Evolutionary conservation across 768 basidiomycete genomes (phyloP), one percentile per base, ranked within the genome.

Genomic region (Wakefieldia striispora): DNA sequence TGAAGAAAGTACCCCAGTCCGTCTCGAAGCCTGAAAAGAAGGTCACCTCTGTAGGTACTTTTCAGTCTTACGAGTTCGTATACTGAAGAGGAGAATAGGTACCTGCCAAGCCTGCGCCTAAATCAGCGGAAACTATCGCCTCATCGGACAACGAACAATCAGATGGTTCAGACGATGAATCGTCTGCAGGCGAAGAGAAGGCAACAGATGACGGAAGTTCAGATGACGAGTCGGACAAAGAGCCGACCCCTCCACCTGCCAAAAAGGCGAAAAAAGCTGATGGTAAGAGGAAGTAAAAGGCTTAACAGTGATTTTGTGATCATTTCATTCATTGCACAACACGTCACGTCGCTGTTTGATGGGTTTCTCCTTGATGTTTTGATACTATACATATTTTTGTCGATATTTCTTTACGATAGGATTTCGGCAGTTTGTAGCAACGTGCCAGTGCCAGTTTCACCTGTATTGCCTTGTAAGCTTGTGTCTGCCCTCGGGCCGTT

Each of bases 141-240:
- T 59, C 57, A 11, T 64, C 67, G 27, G 63, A 63, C 2, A 62
- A 62, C 12, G 66, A 71, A 3, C 61, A 53, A 0, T 71, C 71
- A 6, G 74, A 69, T 1, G 57, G 10, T n/a, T 68, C 60, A 23
- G 50, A 51, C 33, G 27, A 60, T 12, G 66, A 62, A 19, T 57
- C 59, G 2, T 47, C 47, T 33, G 63, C 34, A 5, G 72, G 64
- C 17, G 58, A 59, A 5, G 54, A 39, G 1, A 68, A 57, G 40
- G 56, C 16, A 38, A 62, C 68, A 1, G 65, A 61, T 1, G 62
- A 42, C 0, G 62, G 45, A 31, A 53, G 19, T 36, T 58, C 56
- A 10, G 65, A 67, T 3, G 59, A 61, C 2, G 67, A 63, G n/a
- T 63, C 68, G 2, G 64, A 64, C 2, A 19, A 62, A 6, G 66